A percentile compares a stretch with the other conserved stretches of the same genome.
Evolutionary conservation across 2,329 filamentous ascomycete species (phyloP).

Genomic region (Didymella segeticola): DNA sequence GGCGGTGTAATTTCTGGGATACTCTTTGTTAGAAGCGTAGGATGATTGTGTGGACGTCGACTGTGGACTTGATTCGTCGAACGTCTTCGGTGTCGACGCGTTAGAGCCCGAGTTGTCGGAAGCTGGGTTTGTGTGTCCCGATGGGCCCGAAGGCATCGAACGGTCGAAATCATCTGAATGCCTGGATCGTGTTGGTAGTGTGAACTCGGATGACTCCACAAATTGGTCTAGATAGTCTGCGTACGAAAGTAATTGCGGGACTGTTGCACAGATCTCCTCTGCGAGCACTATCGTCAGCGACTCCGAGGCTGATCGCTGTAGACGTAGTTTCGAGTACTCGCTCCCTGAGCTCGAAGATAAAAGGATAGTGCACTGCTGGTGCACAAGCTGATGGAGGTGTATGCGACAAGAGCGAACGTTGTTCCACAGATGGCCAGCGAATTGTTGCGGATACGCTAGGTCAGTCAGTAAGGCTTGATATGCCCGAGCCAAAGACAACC

Average conservation of each 20-base stretch:
- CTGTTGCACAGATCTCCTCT: slow-evolving; percentile 32
- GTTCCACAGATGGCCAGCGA: slow-evolving; percentile 37
- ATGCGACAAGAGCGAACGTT: slow-evolving; percentile 32
- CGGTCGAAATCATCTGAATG: neutral
- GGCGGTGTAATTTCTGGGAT: neutral
- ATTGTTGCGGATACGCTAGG: slow-evolving; percentile 26
- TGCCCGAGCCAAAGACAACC: neutral
- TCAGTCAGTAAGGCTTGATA: neutral
- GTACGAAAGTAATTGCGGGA: slow-evolving; percentile 31
- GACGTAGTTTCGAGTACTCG: neutral
- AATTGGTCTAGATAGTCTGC: slow-evolving; percentile 11
- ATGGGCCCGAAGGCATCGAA: neutral
- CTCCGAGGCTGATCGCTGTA: slow-evolving; percentile 20
- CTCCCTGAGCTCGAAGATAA: slow-evolving; percentile 1
- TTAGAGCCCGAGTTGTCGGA: neutral
- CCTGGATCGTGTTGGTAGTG: slow-evolving; percentile 2
- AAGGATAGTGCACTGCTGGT: slow-evolving; percentile 22
- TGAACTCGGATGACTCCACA: neutral
- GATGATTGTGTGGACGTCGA: slow-evolving; percentile 6
- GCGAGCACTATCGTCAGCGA: slow-evolving; percentile 19
- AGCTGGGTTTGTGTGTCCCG: neutral
- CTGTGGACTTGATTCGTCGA: neutral
- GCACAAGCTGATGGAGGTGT: slow-evolving; percentile 31
- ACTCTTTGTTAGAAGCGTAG: slow-evolving; percentile 2
- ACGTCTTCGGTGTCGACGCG: neutral